Evolutionary conservation across 495 filamentous ascomycete species (phyloP).

Genomic region (Tuber umbilicatum): DNA sequence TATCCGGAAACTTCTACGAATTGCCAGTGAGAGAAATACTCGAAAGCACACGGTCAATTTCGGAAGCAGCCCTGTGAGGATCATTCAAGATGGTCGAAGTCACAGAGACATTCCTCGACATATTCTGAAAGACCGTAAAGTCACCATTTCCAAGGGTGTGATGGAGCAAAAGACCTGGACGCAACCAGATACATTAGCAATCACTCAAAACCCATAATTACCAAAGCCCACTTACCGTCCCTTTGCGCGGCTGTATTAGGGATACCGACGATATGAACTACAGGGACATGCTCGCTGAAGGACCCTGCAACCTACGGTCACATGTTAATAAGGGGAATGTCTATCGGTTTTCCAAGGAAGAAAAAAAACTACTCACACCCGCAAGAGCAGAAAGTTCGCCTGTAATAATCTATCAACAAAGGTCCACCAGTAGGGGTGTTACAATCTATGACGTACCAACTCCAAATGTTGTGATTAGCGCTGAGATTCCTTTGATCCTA

Average conservation of each 20-base stretch:
- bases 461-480: constrained; percentile 72
- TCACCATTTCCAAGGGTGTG: constrained; percentile 91
- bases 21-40: background rate
- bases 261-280: constrained; percentile 76
- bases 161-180: constrained; percentile 60
- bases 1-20: background rate
- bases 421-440: background rate
- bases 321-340: background rate
- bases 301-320: constrained; percentile 51
- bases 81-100: constrained; percentile 63
- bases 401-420: constrained; percentile 17
- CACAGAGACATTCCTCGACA: constrained; percentile 67
- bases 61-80: constrained; percentile 58
- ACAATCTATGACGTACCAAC: constrained; percentile 47
- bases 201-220: constrained; percentile 7
- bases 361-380: constrained; percentile 45
- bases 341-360: background rate
- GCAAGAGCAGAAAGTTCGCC: constrained; percentile 70
- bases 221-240: constrained; percentile 44
- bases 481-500: constrained; percentile 62
- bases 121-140: constrained; percentile 75
- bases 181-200: background rate
- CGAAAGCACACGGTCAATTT: constrained; percentile 73
- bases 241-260: constrained; percentile 56
- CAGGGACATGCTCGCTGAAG: constrained; percentile 66